These are phyloP conservation scores for Schizothecium vesticola DNA, from an alignment of 495 filamentous ascomycete genomes.

Conservation along the genomic window DNA sequence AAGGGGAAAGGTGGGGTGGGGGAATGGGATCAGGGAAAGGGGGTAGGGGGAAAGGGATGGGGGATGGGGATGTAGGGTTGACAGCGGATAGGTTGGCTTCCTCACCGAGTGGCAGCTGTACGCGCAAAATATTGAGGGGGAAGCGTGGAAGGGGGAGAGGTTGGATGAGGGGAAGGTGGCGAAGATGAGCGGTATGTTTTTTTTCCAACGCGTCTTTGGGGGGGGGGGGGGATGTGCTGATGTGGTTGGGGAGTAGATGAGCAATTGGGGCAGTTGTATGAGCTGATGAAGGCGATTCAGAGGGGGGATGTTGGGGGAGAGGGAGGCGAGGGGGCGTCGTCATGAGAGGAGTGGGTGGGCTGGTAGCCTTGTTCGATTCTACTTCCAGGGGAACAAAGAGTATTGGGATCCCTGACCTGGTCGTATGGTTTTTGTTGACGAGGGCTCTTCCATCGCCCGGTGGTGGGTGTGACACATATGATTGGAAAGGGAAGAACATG, in stretches of 20 bases:
- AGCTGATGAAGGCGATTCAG: slow-evolving; percentile 82
- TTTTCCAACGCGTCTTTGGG: background rate
- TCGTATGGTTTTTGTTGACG: background rate
- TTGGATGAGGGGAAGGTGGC: slow-evolving; percentile 73
- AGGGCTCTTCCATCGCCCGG: background rate
- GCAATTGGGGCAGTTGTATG: slow-evolving; percentile 88
- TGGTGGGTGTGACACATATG: background rate
- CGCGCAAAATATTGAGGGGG: slow-evolving; percentile 82
- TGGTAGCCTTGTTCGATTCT: background rate
- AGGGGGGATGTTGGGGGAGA: slow-evolving; percentile 44
- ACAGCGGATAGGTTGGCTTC: slow-evolving; percentile 69
- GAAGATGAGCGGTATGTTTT: slow-evolving; percentile 85
- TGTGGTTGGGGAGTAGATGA: slow-evolving; percentile 56
- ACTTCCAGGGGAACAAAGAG: background rate
- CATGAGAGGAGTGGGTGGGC: background rate
- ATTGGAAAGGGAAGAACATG: background rate
- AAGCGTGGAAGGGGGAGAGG: slow-evolving; percentile 71
- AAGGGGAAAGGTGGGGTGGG: no score
- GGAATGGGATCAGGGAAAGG: no score
- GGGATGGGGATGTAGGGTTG: background rate
- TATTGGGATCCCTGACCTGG: background rate
- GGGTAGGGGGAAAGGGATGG: background rate
- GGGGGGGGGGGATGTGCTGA: background rate
- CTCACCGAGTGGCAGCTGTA: slow-evolving; percentile 95
- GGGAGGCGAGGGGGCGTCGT: slow-evolving; percentile 21